phyloP scores from a whole-genome alignment of 768 basidiomycete species.

The Leucocoprinus birnbaumii region DNA sequence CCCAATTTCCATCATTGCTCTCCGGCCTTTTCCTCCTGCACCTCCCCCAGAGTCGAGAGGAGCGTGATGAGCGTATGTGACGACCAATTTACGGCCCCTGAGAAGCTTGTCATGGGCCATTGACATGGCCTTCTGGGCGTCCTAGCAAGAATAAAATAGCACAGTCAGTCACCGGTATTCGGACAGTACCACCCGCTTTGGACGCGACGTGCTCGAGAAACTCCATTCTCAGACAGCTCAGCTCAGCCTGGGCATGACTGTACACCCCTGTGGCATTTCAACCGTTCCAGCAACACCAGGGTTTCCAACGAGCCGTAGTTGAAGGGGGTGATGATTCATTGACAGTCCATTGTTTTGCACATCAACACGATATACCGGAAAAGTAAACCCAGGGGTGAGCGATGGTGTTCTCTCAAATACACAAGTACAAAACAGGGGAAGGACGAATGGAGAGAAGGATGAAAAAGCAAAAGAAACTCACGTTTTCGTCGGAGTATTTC shows the following conservation, averaged over 20 bases:
- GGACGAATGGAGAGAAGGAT: slow-evolving; percentile 12
- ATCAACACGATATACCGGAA: slow-evolving; percentile 19
- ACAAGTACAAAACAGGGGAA: slow-evolving; percentile 7
- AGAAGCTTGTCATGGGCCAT: slow-evolving; percentile 76
- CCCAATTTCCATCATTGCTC: slow-evolving; percentile 50
- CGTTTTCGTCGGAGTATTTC: slow-evolving; percentile 76
- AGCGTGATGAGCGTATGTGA: slow-evolving; percentile 92
- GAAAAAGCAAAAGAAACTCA: slow-evolving; percentile 45
- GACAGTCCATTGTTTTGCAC: background rate
- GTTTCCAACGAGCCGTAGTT: background rate
- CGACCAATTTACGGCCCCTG: slow-evolving; percentile 83
- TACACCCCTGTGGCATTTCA: background rate
- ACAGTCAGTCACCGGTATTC: background rate
- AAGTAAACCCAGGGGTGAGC: slow-evolving; percentile 11
- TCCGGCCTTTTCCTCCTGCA: slow-evolving; percentile 29
- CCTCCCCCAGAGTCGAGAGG: slow-evolving; percentile 37
- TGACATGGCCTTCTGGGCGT: slow-evolving; percentile 75
- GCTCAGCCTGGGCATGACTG: too few species aligned
- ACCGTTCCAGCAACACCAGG: background rate
- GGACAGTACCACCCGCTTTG: background rate
- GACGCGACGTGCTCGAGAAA: background rate
- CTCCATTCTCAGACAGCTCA: background rate
- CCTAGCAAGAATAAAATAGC: slow-evolving; percentile 44
- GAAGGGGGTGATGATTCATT: background rate
- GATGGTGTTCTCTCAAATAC: slow-evolving; percentile 8